Evolutionary conservation across 345 rosid genomes (phyloP).

Genomic region (Camelina hispida): DNA sequence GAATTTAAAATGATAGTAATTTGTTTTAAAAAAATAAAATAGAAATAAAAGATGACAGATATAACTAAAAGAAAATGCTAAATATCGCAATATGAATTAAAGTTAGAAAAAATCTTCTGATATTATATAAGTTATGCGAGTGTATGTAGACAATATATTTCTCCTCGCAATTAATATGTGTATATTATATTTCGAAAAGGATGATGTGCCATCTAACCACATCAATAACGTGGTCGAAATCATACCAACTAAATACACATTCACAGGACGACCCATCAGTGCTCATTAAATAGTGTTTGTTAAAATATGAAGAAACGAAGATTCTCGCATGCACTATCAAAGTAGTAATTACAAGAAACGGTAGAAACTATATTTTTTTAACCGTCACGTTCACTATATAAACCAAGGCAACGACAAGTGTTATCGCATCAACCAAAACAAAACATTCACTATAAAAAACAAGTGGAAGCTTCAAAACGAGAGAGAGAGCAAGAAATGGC

Average conservation of each 20-base stretch:
- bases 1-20: too few species aligned
- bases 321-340: conserved; percentile 10
- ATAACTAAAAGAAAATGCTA: too few species aligned
- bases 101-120: too few species aligned
- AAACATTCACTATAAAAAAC: background rate
- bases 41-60: too few species aligned
- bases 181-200: background rate
- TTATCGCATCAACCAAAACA: conserved; percentile 26
- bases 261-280: background rate
- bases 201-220: conserved; percentile 9
- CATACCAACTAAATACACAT: background rate
- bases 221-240: conserved; percentile 6
- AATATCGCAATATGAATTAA: too few species aligned
- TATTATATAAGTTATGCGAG: too few species aligned
- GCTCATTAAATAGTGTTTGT: background rate
- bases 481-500: conserved; percentile 35
- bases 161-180: too few species aligned
- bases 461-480: conserved; percentile 10
- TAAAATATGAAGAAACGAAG: background rate
- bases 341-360: conserved; percentile 15
- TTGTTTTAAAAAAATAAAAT: too few species aligned
- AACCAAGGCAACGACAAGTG: background rate
- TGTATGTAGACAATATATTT: too few species aligned
- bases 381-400: conserved; percentile 20
- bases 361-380: conserved; percentile 15